Conservation (phyloP, 768 basidiomycete genomes). For the Amylocystis lapponica region DNA sequence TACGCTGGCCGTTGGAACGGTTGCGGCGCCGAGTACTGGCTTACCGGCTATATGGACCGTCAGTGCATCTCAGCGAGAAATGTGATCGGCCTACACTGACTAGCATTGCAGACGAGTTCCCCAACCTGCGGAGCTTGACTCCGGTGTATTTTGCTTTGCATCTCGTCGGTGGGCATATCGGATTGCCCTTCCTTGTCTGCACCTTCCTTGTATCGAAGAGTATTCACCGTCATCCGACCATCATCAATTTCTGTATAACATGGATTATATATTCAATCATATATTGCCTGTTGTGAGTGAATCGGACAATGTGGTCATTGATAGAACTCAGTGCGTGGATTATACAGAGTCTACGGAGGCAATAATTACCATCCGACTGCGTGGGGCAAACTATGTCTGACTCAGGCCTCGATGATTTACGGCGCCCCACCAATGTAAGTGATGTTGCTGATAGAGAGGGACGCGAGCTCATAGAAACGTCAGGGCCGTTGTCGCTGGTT, state of each 20-base stretch:
- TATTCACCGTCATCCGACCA: constrained; percentile 41
- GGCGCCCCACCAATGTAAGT: constrained; percentile 50
- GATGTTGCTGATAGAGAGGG: neutral
- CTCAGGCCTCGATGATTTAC: constrained; percentile 48
- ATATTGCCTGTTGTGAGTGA: constrained; percentile 45
- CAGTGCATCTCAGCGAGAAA: too few relatives aligned
- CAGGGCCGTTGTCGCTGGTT: constrained; percentile 38
- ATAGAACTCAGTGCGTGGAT: too few relatives aligned
- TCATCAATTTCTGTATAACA: constrained; percentile 53
- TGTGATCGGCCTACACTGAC: too few relatives aligned
- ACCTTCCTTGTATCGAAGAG: constrained; percentile 40
- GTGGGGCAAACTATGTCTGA: constrained; percentile 34
- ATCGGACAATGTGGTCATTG: too few relatives aligned
- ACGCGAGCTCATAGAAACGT: neutral
- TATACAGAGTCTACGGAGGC: constrained; percentile 29
- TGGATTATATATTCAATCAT: constrained; percentile 52
- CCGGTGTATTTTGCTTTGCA: constrained; percentile 39
- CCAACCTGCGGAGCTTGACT: neutral
- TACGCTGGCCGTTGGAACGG: too few relatives aligned
- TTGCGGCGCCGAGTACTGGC: too few relatives aligned
- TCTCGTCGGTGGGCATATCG: constrained; percentile 46
- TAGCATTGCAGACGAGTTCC: too few relatives aligned
- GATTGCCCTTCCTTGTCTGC: constrained; percentile 42
- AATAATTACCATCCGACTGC: constrained; percentile 18
- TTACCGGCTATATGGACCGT: too few relatives aligned